These are phyloP conservation scores for Lumnitzera racemosa DNA, from an alignment of 345 rosid species.

Conservation along the genomic window DNA sequence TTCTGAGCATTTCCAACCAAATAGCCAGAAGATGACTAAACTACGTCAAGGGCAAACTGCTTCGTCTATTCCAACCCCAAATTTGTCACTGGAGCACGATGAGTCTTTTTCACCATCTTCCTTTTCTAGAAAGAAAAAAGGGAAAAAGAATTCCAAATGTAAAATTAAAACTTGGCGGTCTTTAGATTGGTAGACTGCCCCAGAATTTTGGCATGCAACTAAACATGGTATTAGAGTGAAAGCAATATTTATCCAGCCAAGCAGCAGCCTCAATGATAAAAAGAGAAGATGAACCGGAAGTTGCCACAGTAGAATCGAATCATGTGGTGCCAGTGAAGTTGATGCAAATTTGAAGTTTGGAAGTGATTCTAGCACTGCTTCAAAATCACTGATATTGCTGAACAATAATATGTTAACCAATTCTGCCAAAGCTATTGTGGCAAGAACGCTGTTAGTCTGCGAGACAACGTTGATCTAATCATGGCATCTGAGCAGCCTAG, in stretches of 20 bases:
- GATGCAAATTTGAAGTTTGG: constrained; percentile 29
- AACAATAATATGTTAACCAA: not conserved
- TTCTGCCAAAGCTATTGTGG: constrained; percentile 1
- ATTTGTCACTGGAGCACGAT: constrained; percentile 7
- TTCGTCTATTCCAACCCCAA: constrained; percentile 40
- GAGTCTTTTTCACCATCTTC: constrained; percentile 9
- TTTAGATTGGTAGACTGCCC: constrained; percentile 57
- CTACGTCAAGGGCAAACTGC: constrained; percentile 56
- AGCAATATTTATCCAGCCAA: constrained; percentile 13
- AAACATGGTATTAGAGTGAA: constrained; percentile 30
- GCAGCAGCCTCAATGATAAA: constrained; percentile 16
- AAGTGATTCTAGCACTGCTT: constrained; percentile 15
- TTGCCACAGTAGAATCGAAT: not conserved
- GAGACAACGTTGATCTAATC: constrained; percentile 14
- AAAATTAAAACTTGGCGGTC: constrained; percentile 63
- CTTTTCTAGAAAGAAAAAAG: constrained; percentile 10
- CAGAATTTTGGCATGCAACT: constrained; percentile 31
- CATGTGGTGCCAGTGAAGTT: constrained; percentile 19
- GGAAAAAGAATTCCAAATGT: constrained; percentile 27
- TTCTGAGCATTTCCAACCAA: constrained; percentile 57
- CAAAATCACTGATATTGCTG: constrained; percentile 1
- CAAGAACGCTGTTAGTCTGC: constrained; percentile 8
- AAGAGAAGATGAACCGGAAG: constrained; percentile 14
- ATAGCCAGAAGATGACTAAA: constrained; percentile 65
- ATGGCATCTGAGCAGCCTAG: constrained; percentile 17